These are phyloP conservation scores for Stevia rebaudiana DNA, from an alignment of 140 eudicot genomes.

Conservation along the genomic window DNA sequence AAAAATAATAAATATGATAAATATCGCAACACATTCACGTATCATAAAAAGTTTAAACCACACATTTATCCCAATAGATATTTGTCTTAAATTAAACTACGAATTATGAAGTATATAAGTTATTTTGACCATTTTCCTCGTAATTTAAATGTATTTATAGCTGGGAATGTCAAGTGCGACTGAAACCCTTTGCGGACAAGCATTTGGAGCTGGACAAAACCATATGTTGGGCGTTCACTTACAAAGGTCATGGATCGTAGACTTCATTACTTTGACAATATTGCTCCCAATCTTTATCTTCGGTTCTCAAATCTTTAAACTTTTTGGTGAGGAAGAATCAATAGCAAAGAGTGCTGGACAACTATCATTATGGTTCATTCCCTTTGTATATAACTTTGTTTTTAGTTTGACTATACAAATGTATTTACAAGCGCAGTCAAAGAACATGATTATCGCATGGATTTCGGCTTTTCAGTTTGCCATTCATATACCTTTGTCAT, in stretches of 20 bases:
- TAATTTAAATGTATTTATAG: constrained; percentile 16
- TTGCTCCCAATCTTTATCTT: constrained; percentile 44
- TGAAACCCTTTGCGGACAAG: constrained; percentile 56
- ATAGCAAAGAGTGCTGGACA: constrained; percentile 39
- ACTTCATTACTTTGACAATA: constrained; percentile 32
- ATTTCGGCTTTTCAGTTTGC: constrained; percentile 35
- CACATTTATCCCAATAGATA: too few relatives aligned
- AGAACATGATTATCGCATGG: constrained; percentile 50
- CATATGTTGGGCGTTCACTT: constrained; percentile 59
- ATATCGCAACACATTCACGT: too few relatives aligned
- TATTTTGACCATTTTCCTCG: background rate
- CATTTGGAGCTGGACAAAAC: constrained; percentile 53
- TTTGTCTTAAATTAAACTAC: too few relatives aligned
- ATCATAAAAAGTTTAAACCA: too few relatives aligned
- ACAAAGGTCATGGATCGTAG: constrained; percentile 57
- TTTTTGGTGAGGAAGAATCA: constrained; percentile 37
- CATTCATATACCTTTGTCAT: constrained; percentile 52
- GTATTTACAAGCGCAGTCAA: constrained; percentile 49
- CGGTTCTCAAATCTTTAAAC: constrained; percentile 27
- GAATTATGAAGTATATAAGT: too few relatives aligned
- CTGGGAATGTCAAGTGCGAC: constrained; percentile 64
- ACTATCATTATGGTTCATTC: constrained; percentile 52
- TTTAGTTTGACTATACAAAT: constrained; percentile 43
- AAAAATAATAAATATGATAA: too few relatives aligned
- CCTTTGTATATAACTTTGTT: constrained; percentile 38